A percentile compares a stretch with the other conserved stretches of the same genome.
phyloP scores from a whole-genome alignment of 2,329 filamentous ascomycete species.

The Cylindrodendrum hubeiense region DNA sequence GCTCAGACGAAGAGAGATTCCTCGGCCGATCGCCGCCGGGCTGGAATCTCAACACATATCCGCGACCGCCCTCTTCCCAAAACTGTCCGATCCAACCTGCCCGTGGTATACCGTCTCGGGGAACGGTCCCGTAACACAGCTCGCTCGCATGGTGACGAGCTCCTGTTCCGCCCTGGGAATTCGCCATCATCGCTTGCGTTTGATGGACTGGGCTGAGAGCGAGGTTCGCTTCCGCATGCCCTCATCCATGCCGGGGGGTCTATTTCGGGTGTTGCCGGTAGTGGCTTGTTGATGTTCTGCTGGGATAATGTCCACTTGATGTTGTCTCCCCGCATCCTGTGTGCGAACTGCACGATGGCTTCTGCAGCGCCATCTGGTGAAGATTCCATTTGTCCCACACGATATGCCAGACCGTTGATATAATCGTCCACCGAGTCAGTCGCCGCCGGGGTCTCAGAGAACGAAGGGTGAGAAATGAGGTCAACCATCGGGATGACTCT shows the following conservation, averaged over 20 bases:
- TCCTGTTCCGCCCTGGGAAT: slow-evolving; percentile 1
- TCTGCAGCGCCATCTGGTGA: slow-evolving; percentile 40
- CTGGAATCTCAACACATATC: slow-evolving; percentile 3
- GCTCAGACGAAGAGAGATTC: background rate
- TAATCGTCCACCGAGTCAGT: slow-evolving; percentile 29
- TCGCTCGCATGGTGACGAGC: background rate
- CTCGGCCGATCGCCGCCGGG: background rate
- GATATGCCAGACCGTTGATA: slow-evolving; percentile 48
- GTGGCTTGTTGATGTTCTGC: slow-evolving; percentile 42
- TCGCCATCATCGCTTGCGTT: background rate
- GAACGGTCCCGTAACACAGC: background rate
- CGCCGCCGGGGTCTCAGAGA: slow-evolving; percentile 15
- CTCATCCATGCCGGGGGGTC: slow-evolving; percentile 39
- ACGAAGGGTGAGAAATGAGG: slow-evolving; percentile 30
- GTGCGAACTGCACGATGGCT: slow-evolving; percentile 46
- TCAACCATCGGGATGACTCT: slow-evolving; percentile 33
- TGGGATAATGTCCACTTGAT: slow-evolving; percentile 11
- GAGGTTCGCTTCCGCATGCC: background rate
- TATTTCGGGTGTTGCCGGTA: slow-evolving; percentile 47
- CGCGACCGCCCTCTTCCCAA: background rate
- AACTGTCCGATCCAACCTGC: background rate
- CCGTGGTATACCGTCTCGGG: background rate
- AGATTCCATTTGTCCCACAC: slow-evolving; percentile 48
- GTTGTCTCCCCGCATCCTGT: slow-evolving; percentile 15
- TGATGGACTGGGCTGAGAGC: background rate